phyloP scores from a whole-genome alignment of 148 eudicot species.

The Chenopodium formosanum region DNA sequence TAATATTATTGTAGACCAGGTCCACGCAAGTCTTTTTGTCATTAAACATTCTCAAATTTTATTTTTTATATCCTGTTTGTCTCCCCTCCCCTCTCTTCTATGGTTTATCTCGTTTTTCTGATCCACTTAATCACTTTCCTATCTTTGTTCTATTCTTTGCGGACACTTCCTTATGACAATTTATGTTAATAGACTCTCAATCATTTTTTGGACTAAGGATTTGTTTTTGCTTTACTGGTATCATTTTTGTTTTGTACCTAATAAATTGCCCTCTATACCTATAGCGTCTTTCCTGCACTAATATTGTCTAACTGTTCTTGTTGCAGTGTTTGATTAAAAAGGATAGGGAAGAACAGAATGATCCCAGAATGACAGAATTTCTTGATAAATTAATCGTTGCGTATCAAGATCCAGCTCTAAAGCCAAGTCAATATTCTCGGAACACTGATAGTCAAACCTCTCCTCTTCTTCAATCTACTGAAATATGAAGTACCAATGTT shows the following conservation, averaged over 20 bases:
- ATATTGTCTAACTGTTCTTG: background rate
- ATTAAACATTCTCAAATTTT: too few relatives aligned
- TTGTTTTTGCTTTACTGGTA: background rate
- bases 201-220: too few relatives aligned
- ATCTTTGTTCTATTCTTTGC: too few relatives aligned
- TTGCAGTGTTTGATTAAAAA: slow-evolving; percentile 78
- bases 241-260: background rate
- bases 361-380: slow-evolving; percentile 61
- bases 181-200: too few relatives aligned
- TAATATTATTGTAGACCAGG: too few relatives aligned
- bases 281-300: background rate
- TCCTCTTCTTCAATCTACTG: slow-evolving; percentile 52
- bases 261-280: background rate
- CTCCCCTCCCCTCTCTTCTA: too few relatives aligned
- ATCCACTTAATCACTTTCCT: too few relatives aligned
- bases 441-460: slow-evolving; percentile 34
- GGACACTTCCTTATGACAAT: too few relatives aligned
- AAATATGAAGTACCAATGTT: slow-evolving; percentile 11
- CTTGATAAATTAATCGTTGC: slow-evolving; percentile 55
- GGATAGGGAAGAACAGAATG: slow-evolving; percentile 56
- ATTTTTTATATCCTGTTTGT: too few relatives aligned
- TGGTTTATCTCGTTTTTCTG: too few relatives aligned
- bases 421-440: slow-evolving; percentile 35
- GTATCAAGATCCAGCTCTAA: slow-evolving; percentile 80
- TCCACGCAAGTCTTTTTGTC: too few relatives aligned